Conservation (phyloP, 2,329 filamentous ascomycete species). For the Phialophora chinensis region DNA sequence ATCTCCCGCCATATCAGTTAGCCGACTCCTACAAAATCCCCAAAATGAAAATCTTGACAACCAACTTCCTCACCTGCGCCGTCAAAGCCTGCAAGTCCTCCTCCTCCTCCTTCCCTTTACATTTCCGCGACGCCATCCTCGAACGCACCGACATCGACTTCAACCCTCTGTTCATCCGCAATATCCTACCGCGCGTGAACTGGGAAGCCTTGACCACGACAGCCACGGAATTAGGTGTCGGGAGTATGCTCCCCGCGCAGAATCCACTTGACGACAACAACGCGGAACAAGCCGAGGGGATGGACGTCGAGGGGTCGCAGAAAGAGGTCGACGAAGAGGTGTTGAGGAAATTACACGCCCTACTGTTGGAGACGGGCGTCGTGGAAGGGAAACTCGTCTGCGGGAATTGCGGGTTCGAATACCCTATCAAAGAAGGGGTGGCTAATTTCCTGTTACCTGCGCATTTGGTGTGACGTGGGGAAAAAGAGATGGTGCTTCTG, state of each 20-base stretch:
- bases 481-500: not conserved
- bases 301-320: constrained; percentile 27
- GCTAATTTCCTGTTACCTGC: constrained; percentile 94
- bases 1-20: not conserved
- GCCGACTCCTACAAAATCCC: not conserved
- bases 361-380: constrained; percentile 89
- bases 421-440: constrained; percentile 92
- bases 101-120: constrained; percentile 81
- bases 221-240: constrained; percentile 70
- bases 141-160: constrained; percentile 82
- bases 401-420: constrained; percentile 90
- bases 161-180: constrained; percentile 79
- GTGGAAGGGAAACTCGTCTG: constrained; percentile 88
- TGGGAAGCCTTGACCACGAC: constrained; percentile 81
- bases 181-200: constrained; percentile 84
- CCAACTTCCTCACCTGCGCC: constrained; percentile 96
- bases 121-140: constrained; percentile 89
- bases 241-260: constrained; percentile 39
- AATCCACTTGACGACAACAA: constrained; percentile 40
- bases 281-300: constrained; percentile 27
- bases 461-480: constrained; percentile 67
- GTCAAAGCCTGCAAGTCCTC: constrained; percentile 91
- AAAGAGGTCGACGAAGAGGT: constrained; percentile 55
- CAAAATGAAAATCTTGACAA: constrained; percentile 89
- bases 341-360: constrained; percentile 76